Evolutionary conservation across 2,329 filamentous ascomycete species (phyloP), one percentile per base, ranked within the genome.

Genomic region (Aspergillus pseudoterreus): DNA sequence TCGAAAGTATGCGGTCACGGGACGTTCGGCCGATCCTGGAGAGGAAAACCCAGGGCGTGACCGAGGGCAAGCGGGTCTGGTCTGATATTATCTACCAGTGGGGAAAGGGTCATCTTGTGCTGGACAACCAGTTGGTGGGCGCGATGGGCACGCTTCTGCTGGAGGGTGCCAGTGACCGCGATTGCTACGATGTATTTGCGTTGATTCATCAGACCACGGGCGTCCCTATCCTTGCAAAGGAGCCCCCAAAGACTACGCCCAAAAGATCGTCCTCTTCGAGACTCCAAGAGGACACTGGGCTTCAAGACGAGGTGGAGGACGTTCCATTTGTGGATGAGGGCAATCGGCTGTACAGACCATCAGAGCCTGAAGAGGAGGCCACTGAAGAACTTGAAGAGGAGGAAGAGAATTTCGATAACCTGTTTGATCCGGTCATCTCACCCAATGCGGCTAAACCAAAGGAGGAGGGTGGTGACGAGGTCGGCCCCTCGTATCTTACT

Each of bases 121-220:
- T 97, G 17, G 92, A 96, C 61, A 90, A 94, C 68, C 75, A 82
- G 50, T 75, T 97, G 17, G 86, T 95, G 3, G 86, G 83, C 63
- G 79, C 87, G 27, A 95, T 97, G 88, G 90, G 86, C 5, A 80
- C 85, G 33, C 60, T 96, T 3, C 76, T 97, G n/a, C 72, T 91
- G 19, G 73, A 86, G 45, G 84, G 87, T 14, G 74, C 70, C 33
- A 71, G 78, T 10, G 75, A 81, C 15, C 71, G 77, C 45, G 85
- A 94, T 59, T 85, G 81, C 69, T 82, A 87, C 55, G 83, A 90
- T 60, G 76, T 96, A 2, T 78, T 96, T 19, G 82, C 82, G 36
- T 75, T 96, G 17, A 71, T 95, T n/a, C 80, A 90, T 58, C 86
- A 96, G 70, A 88, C 90, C 1, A 92, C 92, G 83, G 81, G 83